These are phyloP conservation scores for Exophiala bonariae DNA, from an alignment of 2,329 filamentous ascomycete genomes.

Conservation along the genomic window DNA sequence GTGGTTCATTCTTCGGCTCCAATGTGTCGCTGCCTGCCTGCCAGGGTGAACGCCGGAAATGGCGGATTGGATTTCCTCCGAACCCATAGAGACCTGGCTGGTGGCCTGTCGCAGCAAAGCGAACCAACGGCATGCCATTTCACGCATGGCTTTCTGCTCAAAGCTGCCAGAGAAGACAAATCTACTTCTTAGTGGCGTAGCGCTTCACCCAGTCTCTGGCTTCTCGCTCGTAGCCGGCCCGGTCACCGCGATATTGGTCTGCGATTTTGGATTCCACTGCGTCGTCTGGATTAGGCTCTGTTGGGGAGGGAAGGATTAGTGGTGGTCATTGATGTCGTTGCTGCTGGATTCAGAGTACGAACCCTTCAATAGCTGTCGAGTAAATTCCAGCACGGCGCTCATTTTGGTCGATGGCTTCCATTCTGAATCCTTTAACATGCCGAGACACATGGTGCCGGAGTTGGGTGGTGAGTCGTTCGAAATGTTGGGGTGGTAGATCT, in stretches of 20 bases:
- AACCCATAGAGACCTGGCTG: no score
- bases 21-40: no score
- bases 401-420: constrained; percentile 90
- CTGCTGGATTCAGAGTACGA: no score
- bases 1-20: no score
- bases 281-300: constrained; percentile 84
- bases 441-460: constrained; percentile 81
- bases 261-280: constrained; percentile 84
- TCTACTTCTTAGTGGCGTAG: constrained; percentile 59
- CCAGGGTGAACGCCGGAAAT: no score
- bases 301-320: not conserved
- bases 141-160: no score
- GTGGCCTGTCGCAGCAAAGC: no score
- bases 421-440: constrained; percentile 77
- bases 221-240: constrained; percentile 69
- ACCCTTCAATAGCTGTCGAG: constrained; percentile 64
- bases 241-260: constrained; percentile 74
- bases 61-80: no score
- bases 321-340: no score
- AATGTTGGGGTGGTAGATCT: constrained; percentile 94
- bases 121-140: no score
- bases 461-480: constrained; percentile 34
- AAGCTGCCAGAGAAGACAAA: not conserved
- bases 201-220: constrained; percentile 72
- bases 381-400: constrained; percentile 71